Conservation (phyloP, 345 rosid species). For the Acer negundo region DNA sequence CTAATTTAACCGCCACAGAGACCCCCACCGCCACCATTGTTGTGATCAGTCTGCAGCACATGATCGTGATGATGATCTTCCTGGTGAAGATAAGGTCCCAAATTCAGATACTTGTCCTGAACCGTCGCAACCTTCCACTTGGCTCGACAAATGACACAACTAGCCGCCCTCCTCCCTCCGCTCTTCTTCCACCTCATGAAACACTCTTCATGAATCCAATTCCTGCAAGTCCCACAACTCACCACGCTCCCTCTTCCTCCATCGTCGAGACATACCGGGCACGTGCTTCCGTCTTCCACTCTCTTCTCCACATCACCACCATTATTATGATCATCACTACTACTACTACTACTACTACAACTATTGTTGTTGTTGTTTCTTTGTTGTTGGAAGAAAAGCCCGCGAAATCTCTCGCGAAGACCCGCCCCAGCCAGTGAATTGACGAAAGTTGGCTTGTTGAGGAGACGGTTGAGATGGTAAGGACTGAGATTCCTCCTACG, state of each 20-base stretch:
- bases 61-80: conserved; percentile 19
- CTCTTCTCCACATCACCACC: neutral
- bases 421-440: conserved; percentile 52
- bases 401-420: conserved; percentile 67
- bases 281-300: conserved; percentile 45
- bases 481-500: conserved; percentile 64
- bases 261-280: conserved; percentile 84
- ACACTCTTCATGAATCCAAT: conserved; percentile 80
- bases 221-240: conserved; percentile 68
- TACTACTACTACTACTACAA: no score
- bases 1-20: conserved; percentile 18
- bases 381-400: conserved; percentile 38
- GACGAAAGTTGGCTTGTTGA: conserved; percentile 41
- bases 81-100: conserved; percentile 52
- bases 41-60: neutral
- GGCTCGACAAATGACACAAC: conserved; percentile 79
- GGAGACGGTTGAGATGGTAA: conserved; percentile 54
- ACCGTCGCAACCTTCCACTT: conserved; percentile 54
- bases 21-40: neutral
- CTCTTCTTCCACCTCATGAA: conserved; percentile 73
- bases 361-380: neutral
- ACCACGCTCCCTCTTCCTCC: conserved; percentile 37
- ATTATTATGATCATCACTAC: no score
- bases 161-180: conserved; percentile 63
- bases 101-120: conserved; percentile 59